Base-by-base conservation (phyloP, 805 yeast genomes). In the Yamadazyma endophytica region DNA sequence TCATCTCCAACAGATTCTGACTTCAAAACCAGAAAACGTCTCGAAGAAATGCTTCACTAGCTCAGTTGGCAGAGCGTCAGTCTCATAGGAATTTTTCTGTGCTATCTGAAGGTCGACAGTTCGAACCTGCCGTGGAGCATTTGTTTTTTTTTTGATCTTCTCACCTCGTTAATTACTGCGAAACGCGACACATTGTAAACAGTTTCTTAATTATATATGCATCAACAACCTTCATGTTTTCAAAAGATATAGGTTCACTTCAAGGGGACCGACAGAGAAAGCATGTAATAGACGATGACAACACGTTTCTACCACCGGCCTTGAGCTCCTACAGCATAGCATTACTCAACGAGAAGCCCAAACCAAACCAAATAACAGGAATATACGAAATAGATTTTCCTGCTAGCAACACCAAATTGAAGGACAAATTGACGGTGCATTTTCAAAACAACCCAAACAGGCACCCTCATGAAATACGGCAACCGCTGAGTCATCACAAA, bases 321-420 rank as follows among this genome's bases (percentile, higher is more conserved):
- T 58, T 77, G 37, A 75, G 81, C 46, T 65, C 75, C 5, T 77
- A 75, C 45, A 74, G 79, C 21, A 60, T 73, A 13, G 80, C 77
- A 16, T 52, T 77, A 15, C 53, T 77, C 22, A 63, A 68, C 24
- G 69, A 63, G 19, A 39, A 54, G 24, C 46, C 24, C 12, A 6
- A 35, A 15, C 26, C 31, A 30, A 17, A 26, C 9, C 43, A 42
- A 17, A 43, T 56, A 13, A 54, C 59, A 4, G 61, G 62, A 3
- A 43, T 55, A 15, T 57, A 58, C 39, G 58, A 55, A 24, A 31
- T 54, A 20, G 64, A 59, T 36, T 54, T 58, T 30, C 59, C 61
- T 5, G 48, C 38, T 9, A 39, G 33, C 18, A 31, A 30, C 16
- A 26, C 26, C 19, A 44, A 44, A 14, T 40, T 61, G 20, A 50